Base-by-base conservation (phyloP, 2,329 filamentous ascomycete genomes). In the Emmonsiellopsis sp. region DNA sequence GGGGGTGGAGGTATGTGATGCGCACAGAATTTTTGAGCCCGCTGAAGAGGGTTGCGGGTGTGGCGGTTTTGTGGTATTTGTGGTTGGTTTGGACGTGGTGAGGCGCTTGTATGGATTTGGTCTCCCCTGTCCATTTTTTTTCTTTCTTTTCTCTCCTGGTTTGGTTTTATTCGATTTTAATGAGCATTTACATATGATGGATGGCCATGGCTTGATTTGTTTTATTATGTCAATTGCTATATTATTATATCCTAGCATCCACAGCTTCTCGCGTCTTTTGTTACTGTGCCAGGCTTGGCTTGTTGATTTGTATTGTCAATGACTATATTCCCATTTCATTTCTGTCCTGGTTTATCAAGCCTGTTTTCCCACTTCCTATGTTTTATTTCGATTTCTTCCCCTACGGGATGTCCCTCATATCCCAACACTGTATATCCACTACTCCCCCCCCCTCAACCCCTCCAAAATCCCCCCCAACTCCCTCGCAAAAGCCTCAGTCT, bases 21-120 rank as follows among this genome's bases (percentile, higher is more conserved):
- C 65, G 73, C 34, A 72, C 75, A 31, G 86, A 92, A 66, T 69
- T 89, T 39, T 77, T 76, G 69, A 77, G 74, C 7, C 84, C 80
- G 44, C 61, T 84, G 14, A 82, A 80, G 71, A 74, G 79, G 47
- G 83, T 90, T 3, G 75, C 75, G 5, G 81, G 79, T 76, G 78
- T 87, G 67, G 82, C 81, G 17, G 67, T 84, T 44, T 58, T 73
- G 11, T 83, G 83, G 66, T 93, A 87, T 75, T 74, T 75, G 33
- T 87, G 83, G 71, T 70, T 92, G 60, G 75, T 84, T 53, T 82
- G 79, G 71, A 77, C 76, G 62, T 84, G 84, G 58, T 88, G 64
- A 65, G 54, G 5, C 5, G 21, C 11, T 43, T 54, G 27, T 43
- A 21, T 32, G 17, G 11, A 44, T 32, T 44, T 44, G 10, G 14